phyloP scores from a whole-genome alignment of 116 monocot genomes.

The Zostera marina region DNA sequence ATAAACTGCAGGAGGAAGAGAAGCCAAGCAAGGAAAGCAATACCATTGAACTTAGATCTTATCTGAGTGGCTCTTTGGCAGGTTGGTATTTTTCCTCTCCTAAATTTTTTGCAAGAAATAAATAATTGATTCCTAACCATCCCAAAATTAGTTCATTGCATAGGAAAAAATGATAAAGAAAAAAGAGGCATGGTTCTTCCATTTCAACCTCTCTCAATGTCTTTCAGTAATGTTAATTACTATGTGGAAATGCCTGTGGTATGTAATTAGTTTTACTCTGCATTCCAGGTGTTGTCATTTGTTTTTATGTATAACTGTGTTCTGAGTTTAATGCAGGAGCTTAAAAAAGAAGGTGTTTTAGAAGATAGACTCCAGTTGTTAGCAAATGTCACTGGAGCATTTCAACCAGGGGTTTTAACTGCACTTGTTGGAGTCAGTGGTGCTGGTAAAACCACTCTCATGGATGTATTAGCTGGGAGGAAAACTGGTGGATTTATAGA shows the following conservation, averaged over 20 bases:
- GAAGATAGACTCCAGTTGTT: slow-evolving; percentile 86
- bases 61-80: slow-evolving; percentile 26
- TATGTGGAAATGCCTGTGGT: slow-evolving; percentile 94
- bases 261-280: slow-evolving; percentile 7
- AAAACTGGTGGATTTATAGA: slow-evolving; percentile 94
- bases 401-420: slow-evolving; percentile 87
- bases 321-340: slow-evolving; percentile 55
- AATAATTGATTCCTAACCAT: not conserved
- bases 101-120: not conserved
- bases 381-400: slow-evolving; percentile 96
- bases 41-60: slow-evolving; percentile 48
- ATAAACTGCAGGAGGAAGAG: slow-evolving; percentile 39
- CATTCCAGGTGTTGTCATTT: slow-evolving; percentile 2
- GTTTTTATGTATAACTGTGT: slow-evolving; percentile 14
- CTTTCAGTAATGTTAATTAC: slow-evolving; percentile 89
- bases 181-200: slow-evolving; percentile 97
- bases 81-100: slow-evolving; percentile 4
- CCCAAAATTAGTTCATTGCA: not conserved
- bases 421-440: slow-evolving; percentile 98
- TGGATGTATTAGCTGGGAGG: slow-evolving; percentile 98
- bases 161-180: slow-evolving; percentile 47
- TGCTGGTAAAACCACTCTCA: slow-evolving; percentile 98
- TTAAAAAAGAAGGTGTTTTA: slow-evolving; percentile 69
- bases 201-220: slow-evolving; percentile 93
- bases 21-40: slow-evolving; percentile 29